Evolutionary conservation across 768 basidiomycete genomes (phyloP).

Genomic region (Panellus pusillus): DNA sequence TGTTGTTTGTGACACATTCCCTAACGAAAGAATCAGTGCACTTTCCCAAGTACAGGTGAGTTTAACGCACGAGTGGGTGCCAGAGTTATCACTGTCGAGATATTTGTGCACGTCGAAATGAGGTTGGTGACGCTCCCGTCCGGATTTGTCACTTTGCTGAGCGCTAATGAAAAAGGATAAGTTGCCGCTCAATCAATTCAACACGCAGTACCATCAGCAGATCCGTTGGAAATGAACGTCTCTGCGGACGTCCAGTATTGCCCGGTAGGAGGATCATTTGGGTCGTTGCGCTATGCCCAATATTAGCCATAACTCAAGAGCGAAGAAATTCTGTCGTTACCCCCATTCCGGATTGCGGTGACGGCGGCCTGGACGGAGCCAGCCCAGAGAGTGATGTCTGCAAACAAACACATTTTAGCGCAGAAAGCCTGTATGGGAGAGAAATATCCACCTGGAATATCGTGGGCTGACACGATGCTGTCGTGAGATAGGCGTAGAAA

Average conservation of each 20-base stretch:
- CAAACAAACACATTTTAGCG: neutral
- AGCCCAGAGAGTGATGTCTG: constrained; percentile 45
- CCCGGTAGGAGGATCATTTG: constrained; percentile 63
- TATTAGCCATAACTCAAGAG: neutral
- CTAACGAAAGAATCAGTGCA: neutral
- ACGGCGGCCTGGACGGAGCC: constrained; percentile 57
- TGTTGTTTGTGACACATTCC: constrained; percentile 57
- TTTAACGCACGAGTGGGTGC: constrained; percentile 26
- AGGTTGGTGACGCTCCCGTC: constrained; percentile 46
- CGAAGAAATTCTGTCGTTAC: constrained; percentile 21
- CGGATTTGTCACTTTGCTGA: constrained; percentile 44
- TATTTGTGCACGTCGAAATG: constrained; percentile 68
- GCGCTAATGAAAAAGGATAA: constrained; percentile 26
- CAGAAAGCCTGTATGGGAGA: neutral
- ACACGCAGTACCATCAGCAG: constrained; percentile 32
- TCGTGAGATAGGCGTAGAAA: too few relatives aligned
- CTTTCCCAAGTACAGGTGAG: neutral
- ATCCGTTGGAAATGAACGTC: constrained; percentile 51
- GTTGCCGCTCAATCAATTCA: too few relatives aligned
- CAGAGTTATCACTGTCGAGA: constrained; percentile 54
- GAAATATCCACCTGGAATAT: constrained; percentile 38
- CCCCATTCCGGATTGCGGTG: constrained; percentile 58
- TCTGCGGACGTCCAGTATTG: constrained; percentile 53
- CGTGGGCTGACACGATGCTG: constrained; percentile 36
- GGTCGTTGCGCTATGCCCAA: constrained; percentile 41